phyloP scores from a whole-genome alignment of 2,329 filamentous ascomycete genomes.

The Biscogniauxia sp. region DNA sequence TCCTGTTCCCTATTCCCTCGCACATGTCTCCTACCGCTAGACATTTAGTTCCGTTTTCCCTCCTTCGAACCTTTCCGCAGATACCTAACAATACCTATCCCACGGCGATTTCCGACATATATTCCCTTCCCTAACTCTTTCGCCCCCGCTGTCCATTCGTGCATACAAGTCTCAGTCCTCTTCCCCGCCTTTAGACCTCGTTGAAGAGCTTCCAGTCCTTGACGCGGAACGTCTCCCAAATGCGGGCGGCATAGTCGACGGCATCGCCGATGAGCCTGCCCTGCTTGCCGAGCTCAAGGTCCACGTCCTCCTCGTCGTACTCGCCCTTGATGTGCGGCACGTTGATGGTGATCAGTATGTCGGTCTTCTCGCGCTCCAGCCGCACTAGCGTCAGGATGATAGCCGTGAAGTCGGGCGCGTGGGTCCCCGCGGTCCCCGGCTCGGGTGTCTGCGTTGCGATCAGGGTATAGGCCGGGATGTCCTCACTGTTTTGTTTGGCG shows the following conservation, averaged over 20 bases:
- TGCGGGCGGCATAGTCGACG: slow-evolving; percentile 63
- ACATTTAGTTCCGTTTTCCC: background rate
- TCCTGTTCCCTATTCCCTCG: background rate
- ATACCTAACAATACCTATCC: too few relatives aligned
- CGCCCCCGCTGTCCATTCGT: background rate
- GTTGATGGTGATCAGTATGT: slow-evolving; percentile 83
- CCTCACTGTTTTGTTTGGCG: slow-evolving; percentile 34
- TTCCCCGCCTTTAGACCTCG: slow-evolving; percentile 30
- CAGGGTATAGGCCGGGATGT: slow-evolving; percentile 64
- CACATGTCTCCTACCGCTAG: background rate
- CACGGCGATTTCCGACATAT: too few relatives aligned
- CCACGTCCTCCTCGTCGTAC: slow-evolving; percentile 70
- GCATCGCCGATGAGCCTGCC: slow-evolving; percentile 67
- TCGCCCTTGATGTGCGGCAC: slow-evolving; percentile 77
- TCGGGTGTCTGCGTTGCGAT: slow-evolving; percentile 51
- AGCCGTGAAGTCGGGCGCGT: slow-evolving; percentile 63
- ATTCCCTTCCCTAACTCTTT: background rate
- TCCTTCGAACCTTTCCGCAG: background rate
- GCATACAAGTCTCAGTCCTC: background rate
- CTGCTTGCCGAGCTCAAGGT: slow-evolving; percentile 62
- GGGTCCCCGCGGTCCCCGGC: slow-evolving; percentile 29
- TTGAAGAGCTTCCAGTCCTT: slow-evolving; percentile 77
- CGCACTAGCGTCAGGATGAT: slow-evolving; percentile 77
- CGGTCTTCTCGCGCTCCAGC: slow-evolving; percentile 71
- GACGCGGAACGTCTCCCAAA: slow-evolving; percentile 73